Percentiles rank a stretch among this genome's conserved stretches.
Conservation (phyloP, 176 grass and related monocot genomes). For the Stipa capillata region DNA sequence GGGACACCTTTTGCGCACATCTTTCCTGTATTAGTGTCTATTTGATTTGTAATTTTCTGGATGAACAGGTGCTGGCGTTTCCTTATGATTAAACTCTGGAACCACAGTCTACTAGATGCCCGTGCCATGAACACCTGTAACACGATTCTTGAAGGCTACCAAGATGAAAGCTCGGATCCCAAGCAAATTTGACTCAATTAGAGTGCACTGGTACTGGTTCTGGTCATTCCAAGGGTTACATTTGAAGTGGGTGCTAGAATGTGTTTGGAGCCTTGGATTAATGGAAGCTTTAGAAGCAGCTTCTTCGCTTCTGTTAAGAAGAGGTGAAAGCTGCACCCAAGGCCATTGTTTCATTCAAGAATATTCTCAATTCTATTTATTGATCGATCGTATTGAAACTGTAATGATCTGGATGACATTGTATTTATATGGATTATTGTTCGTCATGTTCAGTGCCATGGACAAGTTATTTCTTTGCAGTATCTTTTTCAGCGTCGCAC, state of each 20-base stretch:
- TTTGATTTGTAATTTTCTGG: not conserved
- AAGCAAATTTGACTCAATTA: constrained; percentile 31
- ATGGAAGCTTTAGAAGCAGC: not conserved
- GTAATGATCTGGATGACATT: not conserved
- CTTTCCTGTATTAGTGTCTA: not conserved
- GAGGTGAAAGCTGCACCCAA: not conserved
- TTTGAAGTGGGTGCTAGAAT: not conserved
- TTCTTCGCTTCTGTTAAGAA: not conserved
- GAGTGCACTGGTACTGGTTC: not conserved
- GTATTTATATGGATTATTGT: not conserved
- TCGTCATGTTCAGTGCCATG: not conserved
- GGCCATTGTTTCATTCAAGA: not conserved
- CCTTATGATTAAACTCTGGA: constrained; percentile 98
- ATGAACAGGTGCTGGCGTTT: constrained; percentile 74
- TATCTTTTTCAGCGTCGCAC: not conserved
- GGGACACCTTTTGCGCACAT: not conserved
- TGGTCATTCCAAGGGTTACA: not conserved
- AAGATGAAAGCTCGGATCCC: constrained; percentile 30
- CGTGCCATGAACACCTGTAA: constrained; percentile 71
- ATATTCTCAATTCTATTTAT: constrained; percentile 3
- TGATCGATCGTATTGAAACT: not conserved
- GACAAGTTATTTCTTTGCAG: not conserved
- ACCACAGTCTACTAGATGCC: constrained; percentile 84
- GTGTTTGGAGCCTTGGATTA: not conserved
- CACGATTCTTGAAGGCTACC: constrained; percentile 59